A percentile compares a stretch with the other conserved stretches of the same genome.
These are phyloP conservation scores for Triticum dicoccoides DNA, from an alignment of 176 grass and related monocot species.

Conservation along the genomic window DNA sequence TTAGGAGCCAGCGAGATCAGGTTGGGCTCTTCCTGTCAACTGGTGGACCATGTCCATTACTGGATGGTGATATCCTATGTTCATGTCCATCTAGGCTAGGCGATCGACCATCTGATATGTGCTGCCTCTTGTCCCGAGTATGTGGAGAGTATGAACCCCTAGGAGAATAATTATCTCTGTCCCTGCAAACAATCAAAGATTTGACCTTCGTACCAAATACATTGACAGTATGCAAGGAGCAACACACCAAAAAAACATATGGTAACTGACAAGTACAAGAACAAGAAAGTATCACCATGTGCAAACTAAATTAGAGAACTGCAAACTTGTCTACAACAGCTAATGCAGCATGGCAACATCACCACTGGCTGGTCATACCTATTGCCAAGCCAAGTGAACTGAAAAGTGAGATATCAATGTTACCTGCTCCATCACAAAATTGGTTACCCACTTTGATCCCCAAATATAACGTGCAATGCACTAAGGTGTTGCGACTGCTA, in stretches of 20 bases:
- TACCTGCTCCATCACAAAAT: conserved; percentile 56
- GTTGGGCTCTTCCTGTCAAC: conserved; percentile 12
- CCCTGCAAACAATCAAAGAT: conserved; percentile 24
- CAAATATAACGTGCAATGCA: conserved; percentile 55
- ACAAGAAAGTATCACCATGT: background rate
- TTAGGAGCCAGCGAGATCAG: conserved; percentile 25
- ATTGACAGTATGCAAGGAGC: background rate
- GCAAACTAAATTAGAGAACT: conserved; percentile 18
- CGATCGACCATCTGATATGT: conserved; percentile 37
- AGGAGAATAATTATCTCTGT: conserved; percentile 35
- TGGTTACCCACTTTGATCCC: conserved; percentile 54
- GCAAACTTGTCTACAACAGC: background rate
- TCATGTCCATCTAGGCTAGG: conserved; percentile 15
- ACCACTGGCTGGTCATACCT: conserved; percentile 11
- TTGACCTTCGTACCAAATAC: background rate
- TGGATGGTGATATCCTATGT: background rate
- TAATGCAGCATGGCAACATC: conserved; percentile 2
- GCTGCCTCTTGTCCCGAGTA: conserved; percentile 30
- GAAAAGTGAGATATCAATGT: conserved; percentile 41
- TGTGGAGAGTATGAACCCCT: conserved; percentile 32
- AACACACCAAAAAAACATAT: background rate
- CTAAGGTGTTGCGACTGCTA: conserved; percentile 39
- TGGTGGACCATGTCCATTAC: conserved; percentile 19
- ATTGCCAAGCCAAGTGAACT: conserved; percentile 27
- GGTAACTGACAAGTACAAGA: background rate